These are phyloP conservation scores for Moesziomyces aphidis DNA, from an alignment of 1,284 basidiomycete genomes.

Conservation along the genomic window DNA sequence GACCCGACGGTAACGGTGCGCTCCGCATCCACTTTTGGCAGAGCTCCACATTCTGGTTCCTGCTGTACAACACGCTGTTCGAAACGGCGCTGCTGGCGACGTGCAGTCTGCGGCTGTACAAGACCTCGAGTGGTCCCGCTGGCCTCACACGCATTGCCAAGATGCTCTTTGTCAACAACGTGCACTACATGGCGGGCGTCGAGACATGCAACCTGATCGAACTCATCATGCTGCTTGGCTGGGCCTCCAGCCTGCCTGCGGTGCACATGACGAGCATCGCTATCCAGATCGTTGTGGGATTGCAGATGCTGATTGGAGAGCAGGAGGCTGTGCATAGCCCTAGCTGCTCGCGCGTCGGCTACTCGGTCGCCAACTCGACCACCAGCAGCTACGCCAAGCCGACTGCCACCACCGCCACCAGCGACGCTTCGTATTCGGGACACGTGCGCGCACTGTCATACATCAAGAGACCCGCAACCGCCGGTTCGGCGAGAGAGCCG, in stretches of 20 bases:
- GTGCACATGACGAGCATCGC: conserved; percentile 34
- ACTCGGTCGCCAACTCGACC: conserved; percentile 6
- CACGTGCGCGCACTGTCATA: conserved; percentile 12
- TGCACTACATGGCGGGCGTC: conserved; percentile 45
- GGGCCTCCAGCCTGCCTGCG: conserved; percentile 19
- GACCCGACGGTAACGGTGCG: not conserved
- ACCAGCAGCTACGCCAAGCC: conserved; percentile 14
- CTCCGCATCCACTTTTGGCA: conserved; percentile 21
- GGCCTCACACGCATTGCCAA: conserved; percentile 40
- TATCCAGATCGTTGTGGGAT: conserved; percentile 34
- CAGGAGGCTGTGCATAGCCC: conserved; percentile 48
- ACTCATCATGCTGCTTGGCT: conserved; percentile 31
- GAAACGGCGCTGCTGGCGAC: conserved; percentile 25
- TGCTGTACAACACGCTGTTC: conserved; percentile 42
- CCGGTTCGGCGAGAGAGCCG: conserved; percentile 9
- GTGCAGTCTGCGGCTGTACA: conserved; percentile 19
- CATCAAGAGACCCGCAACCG: conserved; percentile 37
- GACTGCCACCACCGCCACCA: not conserved
- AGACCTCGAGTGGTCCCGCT: conserved; percentile 29
- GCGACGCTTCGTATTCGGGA: conserved; percentile 4
- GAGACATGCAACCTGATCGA: conserved; percentile 38
- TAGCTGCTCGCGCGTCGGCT: conserved; percentile 14
- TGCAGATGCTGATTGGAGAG: conserved; percentile 46
- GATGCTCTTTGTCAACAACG: conserved; percentile 44
- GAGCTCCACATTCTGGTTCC: conserved; percentile 44